Conservation (phyloP, 768 basidiomycete species). For the Lactarius sanguifluus region DNA sequence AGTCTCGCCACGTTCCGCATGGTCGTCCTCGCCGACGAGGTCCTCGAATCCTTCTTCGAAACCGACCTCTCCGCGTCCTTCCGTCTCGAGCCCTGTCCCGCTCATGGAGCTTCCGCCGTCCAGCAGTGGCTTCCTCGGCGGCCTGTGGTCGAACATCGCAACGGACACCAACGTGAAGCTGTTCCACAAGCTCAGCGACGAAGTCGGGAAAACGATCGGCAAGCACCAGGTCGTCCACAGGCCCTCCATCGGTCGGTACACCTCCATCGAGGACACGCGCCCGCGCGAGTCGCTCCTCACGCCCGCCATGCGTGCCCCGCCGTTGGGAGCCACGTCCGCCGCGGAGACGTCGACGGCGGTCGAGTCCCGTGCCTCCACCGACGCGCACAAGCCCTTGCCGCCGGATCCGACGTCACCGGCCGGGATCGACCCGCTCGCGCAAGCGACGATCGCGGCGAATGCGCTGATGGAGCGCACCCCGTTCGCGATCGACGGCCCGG, state of each 20-base stretch:
- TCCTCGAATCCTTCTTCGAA: constrained; percentile 96
- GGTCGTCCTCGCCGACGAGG: constrained; percentile 96
- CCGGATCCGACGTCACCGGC: constrained; percentile 32
- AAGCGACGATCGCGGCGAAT: constrained; percentile 70
- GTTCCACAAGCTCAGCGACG: constrained; percentile 90
- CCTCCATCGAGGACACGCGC: constrained; percentile 81
- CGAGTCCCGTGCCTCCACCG: constrained; percentile 31
- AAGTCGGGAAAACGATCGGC: constrained; percentile 91
- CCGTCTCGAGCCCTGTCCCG: constrained; percentile 66
- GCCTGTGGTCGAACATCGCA: constrained; percentile 86
- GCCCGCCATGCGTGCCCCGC: constrained; percentile 59
- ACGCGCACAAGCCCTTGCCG: constrained; percentile 31
- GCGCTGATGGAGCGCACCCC: constrained; percentile 83
- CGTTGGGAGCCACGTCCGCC: constrained; percentile 35
- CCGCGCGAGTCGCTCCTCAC: constrained; percentile 84
- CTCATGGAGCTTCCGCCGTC: constrained; percentile 63
- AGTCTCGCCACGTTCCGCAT: constrained; percentile 97
- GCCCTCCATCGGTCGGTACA: constrained; percentile 86
- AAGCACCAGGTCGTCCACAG: constrained; percentile 82
- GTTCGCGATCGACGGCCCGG: constrained; percentile 96
- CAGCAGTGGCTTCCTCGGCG: constrained; percentile 68
- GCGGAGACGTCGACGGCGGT: constrained; percentile 32
- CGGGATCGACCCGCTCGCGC: constrained; percentile 57
- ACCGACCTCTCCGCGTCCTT: constrained; percentile 88
- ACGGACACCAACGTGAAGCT: constrained; percentile 92